phyloP scores from a whole-genome alignment of 2,329 filamentous ascomycete genomes.

The Aspergillus brasiliensis region DNA sequence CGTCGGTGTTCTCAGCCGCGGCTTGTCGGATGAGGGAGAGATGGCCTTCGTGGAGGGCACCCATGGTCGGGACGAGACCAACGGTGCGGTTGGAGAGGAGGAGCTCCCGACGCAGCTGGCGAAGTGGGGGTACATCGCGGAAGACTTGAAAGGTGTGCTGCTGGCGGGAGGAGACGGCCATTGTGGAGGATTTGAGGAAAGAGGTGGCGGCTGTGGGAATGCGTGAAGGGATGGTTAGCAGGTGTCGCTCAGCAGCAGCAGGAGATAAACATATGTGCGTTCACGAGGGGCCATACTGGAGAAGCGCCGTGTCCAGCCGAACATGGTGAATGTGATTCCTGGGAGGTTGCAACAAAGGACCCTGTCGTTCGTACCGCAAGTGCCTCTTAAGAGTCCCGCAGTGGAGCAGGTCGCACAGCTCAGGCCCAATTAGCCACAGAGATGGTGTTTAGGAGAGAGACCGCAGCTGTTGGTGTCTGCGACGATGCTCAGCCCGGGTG shows the following conservation, averaged over 20 bases:
- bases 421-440: background rate
- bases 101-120: constrained; percentile 68
- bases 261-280: background rate
- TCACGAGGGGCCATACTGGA: constrained; percentile 27
- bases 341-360: constrained; percentile 9
- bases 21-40: constrained; percentile 81
- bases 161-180: constrained; percentile 6
- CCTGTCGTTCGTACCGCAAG: background rate
- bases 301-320: constrained; percentile 30
- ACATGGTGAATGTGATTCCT: constrained; percentile 29
- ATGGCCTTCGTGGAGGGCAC: constrained; percentile 91
- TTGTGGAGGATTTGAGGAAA: constrained; percentile 21
- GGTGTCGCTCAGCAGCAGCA: constrained; percentile 12
- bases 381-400: constrained; percentile 9
- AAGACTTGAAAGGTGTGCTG: constrained; percentile 57
- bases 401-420: constrained; percentile 13
- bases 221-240: constrained; percentile 3
- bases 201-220: constrained; percentile 25
- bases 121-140: constrained; percentile 71
- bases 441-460: background rate
- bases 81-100: constrained; percentile 69
- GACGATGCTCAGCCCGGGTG: background rate
- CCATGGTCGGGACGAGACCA: constrained; percentile 95
- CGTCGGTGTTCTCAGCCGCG: constrained; percentile 78
- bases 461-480: background rate